Base-by-base conservation (phyloP, 148 eudicot species). In the Nyssa sinensis region DNA sequence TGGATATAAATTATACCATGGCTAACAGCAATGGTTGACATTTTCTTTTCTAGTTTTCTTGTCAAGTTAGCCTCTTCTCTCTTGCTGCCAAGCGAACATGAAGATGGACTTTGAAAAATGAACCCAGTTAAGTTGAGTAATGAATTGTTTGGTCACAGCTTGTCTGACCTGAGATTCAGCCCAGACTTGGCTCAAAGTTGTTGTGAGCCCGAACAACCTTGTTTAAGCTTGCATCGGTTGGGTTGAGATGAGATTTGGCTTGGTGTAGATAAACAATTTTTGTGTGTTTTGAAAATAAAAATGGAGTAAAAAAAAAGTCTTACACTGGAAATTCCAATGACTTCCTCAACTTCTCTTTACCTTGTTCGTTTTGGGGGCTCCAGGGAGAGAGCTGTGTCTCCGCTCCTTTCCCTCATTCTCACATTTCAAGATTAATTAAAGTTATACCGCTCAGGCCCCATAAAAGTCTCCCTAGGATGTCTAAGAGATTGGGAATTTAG, bases 1-100 rank as follows among this genome's bases (percentile, higher is more conserved):
- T 72, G 74, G 21, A 72, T 35, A 71, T 16, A 71, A 34, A 30
- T 60, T 59, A 25, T 71, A 7, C 12, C 66, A 32, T 19, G 49
- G 64, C 44, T 24, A 7, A 58, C 32, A 58, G 3, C 28, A 19
- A 60, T 23, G 58, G 31, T 35, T 24, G 17, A 14, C 51, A 3
- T 19, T 16, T 5, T 19, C 24, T 57, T 34, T 71, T 55, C 5
- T 5, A n/a, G n/a, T 69, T n/a, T 53, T 29, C 14, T 71, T 58
- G 19, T 5, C 24, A 41, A n/a, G n/a, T 25, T 19, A 28, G 59
- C 58, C 75, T 33, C 23, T 34, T 68, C 19, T 44, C 21, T 31
- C n/a, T 59, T 67, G 32, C 30, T 37, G 59, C 7, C 59, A 17
- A 55, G 59, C 16, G 59, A 13, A 17, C 23, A 19, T 55, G 19